phyloP scores from a whole-genome alignment of 2,329 filamentous ascomycete species.

The Talaromyces albobiverticillius region DNA sequence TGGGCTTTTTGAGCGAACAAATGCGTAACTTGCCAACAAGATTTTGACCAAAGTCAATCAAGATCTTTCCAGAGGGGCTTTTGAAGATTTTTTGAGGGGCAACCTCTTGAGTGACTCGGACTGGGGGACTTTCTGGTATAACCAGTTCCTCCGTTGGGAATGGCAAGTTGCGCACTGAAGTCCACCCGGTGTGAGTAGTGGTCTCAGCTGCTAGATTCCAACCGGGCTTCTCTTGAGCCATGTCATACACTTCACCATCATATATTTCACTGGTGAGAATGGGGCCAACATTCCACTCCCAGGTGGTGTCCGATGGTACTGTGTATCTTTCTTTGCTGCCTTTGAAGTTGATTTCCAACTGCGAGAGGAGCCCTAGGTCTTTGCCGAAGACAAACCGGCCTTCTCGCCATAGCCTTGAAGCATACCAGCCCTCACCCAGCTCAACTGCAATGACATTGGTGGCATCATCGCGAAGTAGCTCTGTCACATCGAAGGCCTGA shows the following conservation, averaged over 20 bases:
- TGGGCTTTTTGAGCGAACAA: slow-evolving; percentile 18
- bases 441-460: slow-evolving; percentile 43
- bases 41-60: slow-evolving; percentile 60
- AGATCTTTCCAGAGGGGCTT: slow-evolving; percentile 41
- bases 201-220: background rate
- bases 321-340: background rate
- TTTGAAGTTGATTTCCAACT: slow-evolving; percentile 5
- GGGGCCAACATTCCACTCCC: slow-evolving; percentile 22
- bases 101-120: too few species aligned
- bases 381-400: background rate
- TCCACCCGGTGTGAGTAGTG: too few species aligned
- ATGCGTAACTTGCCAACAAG: slow-evolving; percentile 51
- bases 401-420: slow-evolving; percentile 29
- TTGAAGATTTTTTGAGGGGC: too few species aligned
- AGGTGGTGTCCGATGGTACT: slow-evolving; percentile 22
- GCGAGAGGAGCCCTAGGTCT: background rate
- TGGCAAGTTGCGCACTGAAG: background rate
- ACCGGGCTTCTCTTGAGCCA: slow-evolving; percentile 27
- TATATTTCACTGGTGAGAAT: slow-evolving; percentile 45
- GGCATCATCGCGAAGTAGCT: slow-evolving; percentile 30
- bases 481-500: slow-evolving; percentile 52
- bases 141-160: slow-evolving; percentile 31
- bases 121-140: slow-evolving; percentile 44
- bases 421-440: slow-evolving; percentile 53
- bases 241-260: slow-evolving; percentile 55